These are phyloP conservation scores for Raffaelea ambrosiae DNA, from an alignment of 2,329 filamentous ascomycete species.

Conservation along the genomic window DNA sequence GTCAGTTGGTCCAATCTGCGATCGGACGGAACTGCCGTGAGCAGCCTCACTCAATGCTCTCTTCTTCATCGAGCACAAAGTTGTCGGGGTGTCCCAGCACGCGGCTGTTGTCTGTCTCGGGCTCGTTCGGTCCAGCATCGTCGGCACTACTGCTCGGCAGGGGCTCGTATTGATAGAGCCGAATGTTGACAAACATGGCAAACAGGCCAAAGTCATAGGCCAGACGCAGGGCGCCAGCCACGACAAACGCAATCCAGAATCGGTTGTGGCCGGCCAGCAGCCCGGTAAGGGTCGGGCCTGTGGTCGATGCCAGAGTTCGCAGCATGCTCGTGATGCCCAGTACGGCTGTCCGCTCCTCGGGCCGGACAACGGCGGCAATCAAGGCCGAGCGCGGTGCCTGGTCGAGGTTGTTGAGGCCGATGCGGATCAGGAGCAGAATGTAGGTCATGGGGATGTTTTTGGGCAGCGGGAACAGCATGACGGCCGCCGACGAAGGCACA, in stretches of 20 bases:
- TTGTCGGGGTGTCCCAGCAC: constrained; percentile 9
- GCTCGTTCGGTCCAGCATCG: constrained; percentile 61
- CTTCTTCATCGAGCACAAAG: constrained; percentile 11
- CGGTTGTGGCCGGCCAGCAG: constrained; percentile 39
- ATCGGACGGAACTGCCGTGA: too few species aligned
- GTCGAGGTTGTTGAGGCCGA: constrained; percentile 60
- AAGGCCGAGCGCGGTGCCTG: constrained; percentile 59
- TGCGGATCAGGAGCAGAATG: constrained; percentile 47
- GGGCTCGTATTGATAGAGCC: constrained; percentile 36
- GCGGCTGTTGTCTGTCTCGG: constrained; percentile 51
- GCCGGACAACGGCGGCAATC: constrained; percentile 57
- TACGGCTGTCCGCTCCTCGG: constrained; percentile 59
- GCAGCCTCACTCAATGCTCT: constrained; percentile 5
- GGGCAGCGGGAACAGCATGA: constrained; percentile 51
- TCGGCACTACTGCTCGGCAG: constrained; percentile 65
- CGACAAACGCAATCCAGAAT: constrained; percentile 57
- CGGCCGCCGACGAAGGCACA: constrained; percentile 52
- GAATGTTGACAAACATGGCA: constrained; percentile 50
- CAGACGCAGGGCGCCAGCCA: constrained; percentile 42
- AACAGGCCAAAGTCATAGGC: constrained; percentile 52
- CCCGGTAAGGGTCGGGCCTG: constrained; percentile 47
- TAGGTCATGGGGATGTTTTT: constrained; percentile 41
- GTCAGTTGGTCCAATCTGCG: too few species aligned
- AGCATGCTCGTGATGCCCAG: constrained; percentile 59
- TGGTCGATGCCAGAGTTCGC: constrained; percentile 48